Base-by-base conservation (phyloP, 768 basidiomycete species). In the Suillus spraguei region DNA sequence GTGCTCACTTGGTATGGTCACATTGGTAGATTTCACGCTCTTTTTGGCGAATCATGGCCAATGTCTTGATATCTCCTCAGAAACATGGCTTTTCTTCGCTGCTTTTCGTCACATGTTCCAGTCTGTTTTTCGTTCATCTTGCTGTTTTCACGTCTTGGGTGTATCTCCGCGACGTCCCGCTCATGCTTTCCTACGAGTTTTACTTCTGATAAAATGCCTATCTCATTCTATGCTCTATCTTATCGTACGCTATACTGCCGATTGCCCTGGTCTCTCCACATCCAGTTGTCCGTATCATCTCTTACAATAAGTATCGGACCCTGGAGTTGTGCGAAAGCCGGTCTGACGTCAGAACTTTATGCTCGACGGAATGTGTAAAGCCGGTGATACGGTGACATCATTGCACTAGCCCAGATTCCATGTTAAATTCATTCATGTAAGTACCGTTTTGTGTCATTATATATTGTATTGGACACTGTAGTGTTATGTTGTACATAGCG, bases 1-100 rank as follows among this genome's bases (percentile, higher is more conserved):
- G 9, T 41, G 24, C 56, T 58, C 56, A 58, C 56, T 24, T 41
- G 24, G 17, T 58, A 41, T 41, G 56, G 56, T 39, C 24, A 58
- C 24, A 41, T 39, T 58, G n/a, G 3, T 24, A 58, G 56, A 58
- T 58, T 41, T 58, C 56, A 20, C 24, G 56, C 56, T 28, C 56
- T 41, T 58, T 41, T 38, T 58, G 56, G 56, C 56, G 56, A 28
- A 58, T 58, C 56, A 41, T 58, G 56, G 24, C 38, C 28, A 58
- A 58, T 9, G 56, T 58, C 24, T 28, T 58, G 56, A 58, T 41
- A 41, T 58, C 56, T 58, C 38, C 38, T 58, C 56, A 58, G 38
- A 58, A 58, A 41, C 56, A 41, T 17, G 56, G 56, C 3, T 58
- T 20, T 58, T 58, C 56, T 6, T 58, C 56, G 2, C 17, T 58